A percentile compares a stretch with the other conserved stretches of the same genome.
phyloP scores from a whole-genome alignment of 257 asterid genomes.

The Nicotiana undulata region DNA sequence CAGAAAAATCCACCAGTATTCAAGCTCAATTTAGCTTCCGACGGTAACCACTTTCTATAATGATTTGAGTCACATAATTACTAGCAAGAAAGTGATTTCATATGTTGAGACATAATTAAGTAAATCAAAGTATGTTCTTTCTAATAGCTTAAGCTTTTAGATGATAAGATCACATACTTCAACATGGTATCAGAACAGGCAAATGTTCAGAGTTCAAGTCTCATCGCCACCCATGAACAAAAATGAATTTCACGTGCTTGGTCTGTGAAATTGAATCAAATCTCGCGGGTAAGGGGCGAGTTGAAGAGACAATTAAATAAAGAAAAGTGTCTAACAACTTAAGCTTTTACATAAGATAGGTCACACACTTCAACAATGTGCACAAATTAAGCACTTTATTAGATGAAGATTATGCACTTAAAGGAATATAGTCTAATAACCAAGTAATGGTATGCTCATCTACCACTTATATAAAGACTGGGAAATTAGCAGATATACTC shows the following conservation, averaged over 20 bases:
- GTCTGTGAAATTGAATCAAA: background rate
- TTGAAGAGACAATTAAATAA: background rate
- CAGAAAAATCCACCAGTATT: background rate
- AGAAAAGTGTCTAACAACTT: background rate
- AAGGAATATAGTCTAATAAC: background rate
- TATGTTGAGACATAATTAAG: background rate
- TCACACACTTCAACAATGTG: background rate
- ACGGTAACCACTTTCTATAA: background rate
- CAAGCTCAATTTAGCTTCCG: background rate
- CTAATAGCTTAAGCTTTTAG: background rate
- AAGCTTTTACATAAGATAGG: background rate
- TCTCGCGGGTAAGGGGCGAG: background rate
- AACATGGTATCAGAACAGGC: background rate
- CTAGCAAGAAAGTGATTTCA: background rate
- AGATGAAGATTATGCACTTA: background rate
- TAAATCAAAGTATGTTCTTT: background rate
- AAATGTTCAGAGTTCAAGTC: background rate
- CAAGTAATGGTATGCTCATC: background rate
- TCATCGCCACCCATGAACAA: background rate
- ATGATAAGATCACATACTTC: background rate
- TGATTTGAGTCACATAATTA: background rate
- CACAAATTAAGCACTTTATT: background rate
- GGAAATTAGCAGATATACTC: background rate
- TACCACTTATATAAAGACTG: background rate
- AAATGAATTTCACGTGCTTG: background rate